Percentiles rank a stretch among this genome's conserved stretches.
These are phyloP conservation scores for Penicillium paneum DNA, from an alignment of 2,329 filamentous ascomycete species.

Conservation along the genomic window DNA sequence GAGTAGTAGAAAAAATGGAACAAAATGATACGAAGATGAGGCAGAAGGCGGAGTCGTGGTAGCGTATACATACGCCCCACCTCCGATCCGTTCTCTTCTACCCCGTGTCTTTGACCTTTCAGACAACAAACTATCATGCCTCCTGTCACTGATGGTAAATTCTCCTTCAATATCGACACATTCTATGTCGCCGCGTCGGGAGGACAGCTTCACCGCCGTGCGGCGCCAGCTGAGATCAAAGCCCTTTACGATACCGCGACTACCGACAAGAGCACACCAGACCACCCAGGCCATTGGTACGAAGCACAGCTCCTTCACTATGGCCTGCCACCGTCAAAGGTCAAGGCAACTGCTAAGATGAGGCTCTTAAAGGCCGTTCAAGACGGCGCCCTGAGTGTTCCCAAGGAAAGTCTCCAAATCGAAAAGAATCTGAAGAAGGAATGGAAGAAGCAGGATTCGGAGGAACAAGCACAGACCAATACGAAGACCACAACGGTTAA, in stretches of 20 bases:
- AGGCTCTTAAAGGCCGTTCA: conserved; percentile 58
- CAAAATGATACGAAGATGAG: not conserved
- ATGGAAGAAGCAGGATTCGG: conserved; percentile 51
- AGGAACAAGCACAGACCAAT: not conserved
- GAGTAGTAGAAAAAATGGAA: not conserved
- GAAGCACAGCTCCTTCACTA: conserved; percentile 63
- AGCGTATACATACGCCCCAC: not conserved
- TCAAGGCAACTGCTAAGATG: conserved; percentile 59
- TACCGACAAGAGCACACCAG: conserved; percentile 30
- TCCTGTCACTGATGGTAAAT: conserved; percentile 38
- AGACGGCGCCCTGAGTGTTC: conserved; percentile 49
- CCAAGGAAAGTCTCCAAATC: conserved; percentile 48
- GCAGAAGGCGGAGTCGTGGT: not conserved
- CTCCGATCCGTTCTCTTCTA: not conserved
- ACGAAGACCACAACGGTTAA: not conserved
- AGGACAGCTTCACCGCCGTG: conserved; percentile 47
- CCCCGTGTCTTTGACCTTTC: not conserved
- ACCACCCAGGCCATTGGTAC: conserved; percentile 60
- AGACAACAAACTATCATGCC: conserved; percentile 3
- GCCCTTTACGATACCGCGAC: conserved; percentile 38
- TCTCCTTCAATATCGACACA: conserved; percentile 45
- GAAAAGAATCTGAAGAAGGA: conserved; percentile 59
- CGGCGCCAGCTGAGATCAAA: conserved; percentile 46
- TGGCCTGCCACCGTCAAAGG: conserved; percentile 55
- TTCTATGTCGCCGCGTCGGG: conserved; percentile 48